phyloP scores from a whole-genome alignment of 2,329 filamentous ascomycete species.

The Ascochyta fabae region DNA sequence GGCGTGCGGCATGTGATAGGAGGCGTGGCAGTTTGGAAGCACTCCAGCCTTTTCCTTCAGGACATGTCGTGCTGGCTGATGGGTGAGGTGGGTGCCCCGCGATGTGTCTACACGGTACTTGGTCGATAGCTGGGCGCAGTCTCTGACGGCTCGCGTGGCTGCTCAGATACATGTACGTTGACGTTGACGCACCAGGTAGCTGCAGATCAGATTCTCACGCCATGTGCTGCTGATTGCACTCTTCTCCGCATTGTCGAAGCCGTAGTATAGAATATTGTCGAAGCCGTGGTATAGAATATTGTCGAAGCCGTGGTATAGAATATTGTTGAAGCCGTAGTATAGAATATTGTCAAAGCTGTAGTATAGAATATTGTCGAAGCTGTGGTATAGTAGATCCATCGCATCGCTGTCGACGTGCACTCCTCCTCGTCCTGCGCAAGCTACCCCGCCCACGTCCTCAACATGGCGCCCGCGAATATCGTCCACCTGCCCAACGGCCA shows the following conservation, averaged over 20 bases:
- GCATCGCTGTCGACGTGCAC: neutral
- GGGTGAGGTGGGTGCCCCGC: slow-evolving; percentile 12
- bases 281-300: neutral
- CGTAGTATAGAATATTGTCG: neutral
- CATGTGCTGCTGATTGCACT: slow-evolving; percentile 24
- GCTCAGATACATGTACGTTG: neutral
- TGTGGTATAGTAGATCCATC: no score
- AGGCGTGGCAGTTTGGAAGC: neutral
- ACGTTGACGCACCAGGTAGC: slow-evolving; percentile 7
- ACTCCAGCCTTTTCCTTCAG: neutral
- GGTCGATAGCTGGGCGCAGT: slow-evolving; percentile 18
- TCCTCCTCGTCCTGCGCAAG: slow-evolving; percentile 9
- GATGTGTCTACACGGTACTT: slow-evolving; percentile 1
- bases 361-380: no score
- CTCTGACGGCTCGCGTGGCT: slow-evolving; percentile 27
- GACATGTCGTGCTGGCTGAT: neutral
- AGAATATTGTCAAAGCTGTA: neutral
- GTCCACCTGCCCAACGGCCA: slow-evolving; percentile 88
- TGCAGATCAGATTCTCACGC: slow-evolving; percentile 23
- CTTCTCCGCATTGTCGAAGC: neutral
- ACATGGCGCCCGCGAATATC: slow-evolving; percentile 53
- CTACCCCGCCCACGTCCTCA: slow-evolving; percentile 42
- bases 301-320: neutral
- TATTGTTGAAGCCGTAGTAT: no score
- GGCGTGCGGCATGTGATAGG: neutral